Base-by-base conservation (phyloP, 495 filamentous ascomycete genomes). In the Symbiotaphrina buchneri region DNA sequence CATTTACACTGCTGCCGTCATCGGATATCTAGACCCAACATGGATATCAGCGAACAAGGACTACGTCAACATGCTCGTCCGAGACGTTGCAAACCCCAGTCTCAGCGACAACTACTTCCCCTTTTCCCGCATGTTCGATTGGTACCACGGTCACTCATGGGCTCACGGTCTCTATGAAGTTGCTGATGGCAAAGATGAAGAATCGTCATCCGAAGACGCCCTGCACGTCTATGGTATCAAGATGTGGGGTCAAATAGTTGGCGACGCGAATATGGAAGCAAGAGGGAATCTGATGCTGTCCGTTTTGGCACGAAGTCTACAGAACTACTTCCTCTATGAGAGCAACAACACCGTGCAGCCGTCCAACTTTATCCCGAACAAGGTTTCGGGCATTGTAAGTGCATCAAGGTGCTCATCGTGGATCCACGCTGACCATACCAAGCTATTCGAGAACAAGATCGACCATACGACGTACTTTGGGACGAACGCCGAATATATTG, bases 401-500 rank as follows among this genome's bases (percentile, higher is more conserved):
- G 10, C 13, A 21, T 27, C 7, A 5, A n/a, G 7, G 13, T 5
- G n/a, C 6, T 0, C 16, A 6, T 13, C n/a, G 20, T 19, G 7
- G 30, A 18, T 6, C 11, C 27, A 13, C n/a, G 10, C 23, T 6
- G 11, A 6, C 8, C n/a, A 6, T 11, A 6, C n/a, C 2, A 32
- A 66, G 63, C 48, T 95, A 5, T 97, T 94, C 45, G 87, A 97
- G 49, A 95, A 94, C 51, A 97, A 97, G 50, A 63, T 84, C 27
- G 79, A 95, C 47, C 87, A 94, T 48, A 77, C 74, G 6, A 97
- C 87, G 1, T 95, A 87, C 53, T 97, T 97, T 43, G 83, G 84
- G 6, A 44, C 46, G 31, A 73, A 79, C 34, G 54, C 65, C 2
- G 80, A 92, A 53, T 91, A 71, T 45, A 69, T 95, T 36, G 74